Conservation (phyloP, 345 rosid genomes). For the Aquilaria yunnanensis region DNA sequence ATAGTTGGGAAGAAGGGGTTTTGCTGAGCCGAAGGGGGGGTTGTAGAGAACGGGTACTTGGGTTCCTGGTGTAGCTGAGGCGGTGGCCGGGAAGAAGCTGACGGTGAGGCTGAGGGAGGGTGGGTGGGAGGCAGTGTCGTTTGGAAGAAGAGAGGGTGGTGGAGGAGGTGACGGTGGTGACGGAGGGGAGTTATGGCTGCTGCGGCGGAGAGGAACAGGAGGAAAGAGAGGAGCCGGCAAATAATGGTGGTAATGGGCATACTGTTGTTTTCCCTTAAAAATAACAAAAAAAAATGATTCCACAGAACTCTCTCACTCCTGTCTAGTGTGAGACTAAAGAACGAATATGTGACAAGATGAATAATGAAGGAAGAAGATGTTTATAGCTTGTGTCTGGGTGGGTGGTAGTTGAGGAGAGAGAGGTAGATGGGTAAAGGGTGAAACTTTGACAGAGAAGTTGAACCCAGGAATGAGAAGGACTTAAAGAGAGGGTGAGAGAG, state of each 20-base stretch:
- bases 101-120: constrained; percentile 34
- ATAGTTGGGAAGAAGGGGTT: constrained; percentile 44
- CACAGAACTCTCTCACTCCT: background rate
- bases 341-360: background rate
- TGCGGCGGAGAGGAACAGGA: constrained; percentile 18
- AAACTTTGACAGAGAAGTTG: too few species aligned
- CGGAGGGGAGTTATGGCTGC: constrained; percentile 5
- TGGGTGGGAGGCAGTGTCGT: constrained; percentile 31
- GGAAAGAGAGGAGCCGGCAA: constrained; percentile 9
- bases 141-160: constrained; percentile 60
- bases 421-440: background rate
- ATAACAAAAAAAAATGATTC: background rate
- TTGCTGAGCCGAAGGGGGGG: constrained; percentile 28
- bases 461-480: background rate
- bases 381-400: background rate
- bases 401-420: background rate
- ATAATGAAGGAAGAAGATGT: background rate
- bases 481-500: background rate
- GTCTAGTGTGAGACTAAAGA: background rate
- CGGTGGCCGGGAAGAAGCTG: constrained; percentile 23
- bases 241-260: constrained; percentile 1
- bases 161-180: constrained; percentile 49
- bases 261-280: background rate
- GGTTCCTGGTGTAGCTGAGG: constrained; percentile 34
- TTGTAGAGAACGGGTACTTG: constrained; percentile 41